Percentiles rank a stretch among this genome's conserved stretches.
These are phyloP conservation scores for Syzygium malaccense DNA, from an alignment of 441 rosid genomes.

Conservation along the genomic window DNA sequence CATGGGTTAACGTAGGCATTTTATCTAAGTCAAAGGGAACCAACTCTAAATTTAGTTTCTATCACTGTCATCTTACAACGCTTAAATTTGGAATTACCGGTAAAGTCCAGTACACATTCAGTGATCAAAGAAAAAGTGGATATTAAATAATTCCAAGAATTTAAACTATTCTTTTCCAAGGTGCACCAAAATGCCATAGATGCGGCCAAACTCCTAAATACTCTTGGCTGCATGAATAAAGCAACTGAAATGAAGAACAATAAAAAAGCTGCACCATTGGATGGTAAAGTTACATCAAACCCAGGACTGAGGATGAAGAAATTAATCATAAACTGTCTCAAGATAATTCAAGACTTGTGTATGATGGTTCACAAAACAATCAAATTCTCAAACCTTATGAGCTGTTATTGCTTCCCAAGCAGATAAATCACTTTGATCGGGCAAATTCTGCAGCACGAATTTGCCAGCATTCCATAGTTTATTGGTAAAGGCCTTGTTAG, in stretches of 20 bases:
- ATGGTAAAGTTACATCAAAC: background rate
- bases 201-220: background rate
- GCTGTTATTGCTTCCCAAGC: slow-evolving; percentile 67
- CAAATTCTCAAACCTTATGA: slow-evolving; percentile 35
- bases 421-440: slow-evolving; percentile 53
- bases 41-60: background rate
- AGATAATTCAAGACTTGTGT: background rate
- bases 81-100: background rate
- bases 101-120: background rate
- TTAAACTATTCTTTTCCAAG: background rate
- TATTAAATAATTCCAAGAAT: background rate
- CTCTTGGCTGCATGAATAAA: background rate
- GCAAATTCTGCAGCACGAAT: slow-evolving; percentile 80
- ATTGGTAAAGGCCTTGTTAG: slow-evolving; percentile 94
- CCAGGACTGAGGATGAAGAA: background rate
- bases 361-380: background rate
- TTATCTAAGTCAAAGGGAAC: background rate
- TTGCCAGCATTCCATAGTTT: slow-evolving; percentile 99
- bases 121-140: background rate
- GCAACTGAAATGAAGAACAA: background rate
- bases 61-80: background rate
- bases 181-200: background rate
- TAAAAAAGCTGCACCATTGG: background rate
- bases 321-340: background rate
- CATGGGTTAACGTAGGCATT: background rate